Conservation (phyloP, 2,329 filamentous ascomycete species). For the Aciculosporium take region DNA sequence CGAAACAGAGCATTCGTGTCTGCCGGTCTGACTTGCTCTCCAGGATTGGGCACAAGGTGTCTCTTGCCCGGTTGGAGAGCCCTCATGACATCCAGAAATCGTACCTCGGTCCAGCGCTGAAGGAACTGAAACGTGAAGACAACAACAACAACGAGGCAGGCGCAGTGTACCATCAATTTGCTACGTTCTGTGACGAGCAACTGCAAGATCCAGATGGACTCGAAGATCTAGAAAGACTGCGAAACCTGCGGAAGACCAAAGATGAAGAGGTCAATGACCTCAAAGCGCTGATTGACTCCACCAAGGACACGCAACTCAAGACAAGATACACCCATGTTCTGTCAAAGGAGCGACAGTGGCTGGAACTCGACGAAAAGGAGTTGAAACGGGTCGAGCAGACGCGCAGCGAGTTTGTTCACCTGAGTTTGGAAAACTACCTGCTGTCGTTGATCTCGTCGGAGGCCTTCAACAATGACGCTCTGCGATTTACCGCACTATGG, state of each 20-base stretch:
- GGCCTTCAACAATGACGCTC: slow-evolving; percentile 72
- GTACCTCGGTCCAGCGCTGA: slow-evolving; percentile 73
- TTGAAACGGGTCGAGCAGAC: slow-evolving; percentile 63
- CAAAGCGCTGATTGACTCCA: slow-evolving; percentile 40
- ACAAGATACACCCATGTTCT: slow-evolving; percentile 46
- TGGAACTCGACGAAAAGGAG: slow-evolving; percentile 80
- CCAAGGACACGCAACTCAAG: slow-evolving; percentile 37
- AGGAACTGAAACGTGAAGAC: slow-evolving; percentile 56
- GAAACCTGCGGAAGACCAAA: slow-evolving; percentile 67
- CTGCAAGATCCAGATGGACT: slow-evolving; percentile 72
- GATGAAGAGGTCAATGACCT: slow-evolving; percentile 66
- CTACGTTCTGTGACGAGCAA: slow-evolving; percentile 87
- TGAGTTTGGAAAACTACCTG: slow-evolving; percentile 88
- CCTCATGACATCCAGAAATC: slow-evolving; percentile 78
- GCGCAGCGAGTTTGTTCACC: slow-evolving; percentile 68
- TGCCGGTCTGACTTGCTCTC: slow-evolving; percentile 69
- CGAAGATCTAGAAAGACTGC: slow-evolving; percentile 71
- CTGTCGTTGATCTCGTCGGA: slow-evolving; percentile 74
- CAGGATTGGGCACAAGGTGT: slow-evolving; percentile 77
- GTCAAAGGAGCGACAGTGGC: slow-evolving; percentile 69
- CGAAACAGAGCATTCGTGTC: slow-evolving; percentile 56
- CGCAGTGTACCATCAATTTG: slow-evolving; percentile 87
- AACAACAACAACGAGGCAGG: slow-evolving; percentile 58
- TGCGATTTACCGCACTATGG: slow-evolving; percentile 91
- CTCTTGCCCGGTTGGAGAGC: slow-evolving; percentile 78